Evolutionary conservation across 2,329 filamentous ascomycete species (phyloP).

Genomic region (Cercospora sp.): DNA sequence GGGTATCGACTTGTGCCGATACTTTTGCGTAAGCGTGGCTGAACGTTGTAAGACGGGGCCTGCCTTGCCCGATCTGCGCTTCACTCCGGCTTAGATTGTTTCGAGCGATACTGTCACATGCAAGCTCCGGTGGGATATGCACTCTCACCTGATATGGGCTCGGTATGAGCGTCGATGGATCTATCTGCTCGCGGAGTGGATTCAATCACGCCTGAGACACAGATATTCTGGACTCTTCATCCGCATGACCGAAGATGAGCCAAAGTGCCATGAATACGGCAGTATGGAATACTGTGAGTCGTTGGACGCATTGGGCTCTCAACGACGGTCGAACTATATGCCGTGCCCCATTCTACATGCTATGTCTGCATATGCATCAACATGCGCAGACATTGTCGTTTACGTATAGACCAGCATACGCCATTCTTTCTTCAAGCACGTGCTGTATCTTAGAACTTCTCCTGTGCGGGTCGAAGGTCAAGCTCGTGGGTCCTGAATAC

Average conservation of each 20-base stretch:
- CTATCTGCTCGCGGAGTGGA: background rate
- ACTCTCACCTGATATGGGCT: background rate
- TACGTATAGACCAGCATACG: background rate
- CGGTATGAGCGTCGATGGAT: background rate
- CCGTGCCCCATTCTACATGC: background rate
- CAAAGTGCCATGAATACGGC: background rate
- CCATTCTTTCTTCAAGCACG: background rate
- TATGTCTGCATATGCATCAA: background rate
- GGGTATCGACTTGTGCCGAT: background rate
- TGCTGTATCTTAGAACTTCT: conserved; percentile 46
- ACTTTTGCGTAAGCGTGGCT: background rate
- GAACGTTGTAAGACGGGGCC: background rate
- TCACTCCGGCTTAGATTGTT: background rate
- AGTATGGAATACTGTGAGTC: background rate
- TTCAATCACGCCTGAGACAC: background rate
- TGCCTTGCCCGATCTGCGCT: background rate
- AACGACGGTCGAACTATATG: background rate
- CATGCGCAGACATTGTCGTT: background rate
- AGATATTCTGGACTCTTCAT: background rate
- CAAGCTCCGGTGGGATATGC: background rate
- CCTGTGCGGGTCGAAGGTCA: conserved; percentile 53
- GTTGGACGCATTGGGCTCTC: background rate
- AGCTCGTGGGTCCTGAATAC: conserved; percentile 45
- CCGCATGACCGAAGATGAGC: background rate
- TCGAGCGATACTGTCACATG: background rate